phyloP scores from a whole-genome alignment of 176 grass and related monocot genomes.

The Cocos nucifera region DNA sequence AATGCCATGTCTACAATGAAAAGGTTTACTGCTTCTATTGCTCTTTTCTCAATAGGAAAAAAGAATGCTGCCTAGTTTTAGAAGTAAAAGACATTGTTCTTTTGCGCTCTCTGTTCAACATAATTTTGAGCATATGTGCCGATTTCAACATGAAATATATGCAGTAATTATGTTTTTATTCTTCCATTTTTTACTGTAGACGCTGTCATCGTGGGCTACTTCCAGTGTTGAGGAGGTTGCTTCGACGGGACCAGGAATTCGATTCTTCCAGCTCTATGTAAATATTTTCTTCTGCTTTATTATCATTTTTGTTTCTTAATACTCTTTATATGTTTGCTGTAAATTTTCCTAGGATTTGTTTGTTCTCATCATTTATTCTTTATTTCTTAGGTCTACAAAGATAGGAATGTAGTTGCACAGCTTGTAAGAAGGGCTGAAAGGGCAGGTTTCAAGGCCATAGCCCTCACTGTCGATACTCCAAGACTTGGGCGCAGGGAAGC shows the following conservation, averaged over 20 bases:
- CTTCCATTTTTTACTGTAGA: constrained; percentile 31
- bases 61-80: too few species aligned
- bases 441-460: constrained; percentile 96
- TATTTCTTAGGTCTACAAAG: constrained; percentile 75
- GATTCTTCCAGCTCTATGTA: constrained; percentile 97
- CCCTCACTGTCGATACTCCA: constrained; percentile 89
- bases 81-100: too few species aligned
- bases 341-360: background rate
- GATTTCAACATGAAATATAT: too few species aligned
- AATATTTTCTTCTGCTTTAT: constrained; percentile 4
- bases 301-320: background rate
- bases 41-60: too few species aligned
- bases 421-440: constrained; percentile 86
- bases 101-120: too few species aligned
- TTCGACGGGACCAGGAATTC: constrained; percentile 91
- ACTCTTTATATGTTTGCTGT: background rate
- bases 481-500: constrained; percentile 90
- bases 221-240: constrained; percentile 97
- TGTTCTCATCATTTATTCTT: constrained; percentile 14
- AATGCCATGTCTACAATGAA: too few species aligned
- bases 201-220: constrained; percentile 95
- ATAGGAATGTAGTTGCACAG: constrained; percentile 85
- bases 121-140: too few species aligned
- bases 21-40: too few species aligned
- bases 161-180: too few species aligned